A percentile compares a stretch with the other conserved stretches of the same genome.
Conservation (phyloP, 306 rosid species). For the Carpinus viminea region DNA sequence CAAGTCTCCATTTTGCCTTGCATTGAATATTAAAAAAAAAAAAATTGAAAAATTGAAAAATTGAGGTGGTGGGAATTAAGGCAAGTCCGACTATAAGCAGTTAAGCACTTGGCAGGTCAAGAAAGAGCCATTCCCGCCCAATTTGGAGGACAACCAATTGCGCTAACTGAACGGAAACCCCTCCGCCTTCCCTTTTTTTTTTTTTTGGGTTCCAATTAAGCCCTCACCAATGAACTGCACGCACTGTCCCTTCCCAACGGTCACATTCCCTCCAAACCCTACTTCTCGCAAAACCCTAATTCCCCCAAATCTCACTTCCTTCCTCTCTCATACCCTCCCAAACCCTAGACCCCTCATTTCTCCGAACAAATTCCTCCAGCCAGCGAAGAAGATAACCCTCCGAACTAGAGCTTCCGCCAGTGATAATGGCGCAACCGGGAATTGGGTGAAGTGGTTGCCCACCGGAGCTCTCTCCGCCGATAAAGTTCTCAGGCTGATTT, state of each 20-base stretch:
- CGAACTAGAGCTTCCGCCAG: constrained; percentile 56
- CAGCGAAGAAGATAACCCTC: constrained; percentile 22
- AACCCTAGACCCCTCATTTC: constrained; percentile 7
- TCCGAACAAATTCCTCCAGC: constrained; percentile 25
- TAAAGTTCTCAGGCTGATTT: constrained; percentile 67
- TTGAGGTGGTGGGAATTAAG: too few relatives aligned
- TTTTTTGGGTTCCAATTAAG: background rate
- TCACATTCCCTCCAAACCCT: constrained; percentile 28
- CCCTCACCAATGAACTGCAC: constrained; percentile 55
- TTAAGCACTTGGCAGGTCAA: too few relatives aligned
- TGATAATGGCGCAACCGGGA: constrained; percentile 34
- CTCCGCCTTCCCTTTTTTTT: background rate
- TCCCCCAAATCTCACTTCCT: constrained; percentile 34
- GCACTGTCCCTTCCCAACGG: constrained; percentile 38
- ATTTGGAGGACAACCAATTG: background rate
- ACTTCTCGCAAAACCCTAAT: constrained; percentile 15
- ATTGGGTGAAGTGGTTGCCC: constrained; percentile 76
- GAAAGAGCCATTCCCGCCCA: constrained; percentile 23
- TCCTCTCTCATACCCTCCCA: background rate
- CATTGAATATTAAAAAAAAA: too few relatives aligned
- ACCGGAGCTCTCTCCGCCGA: constrained; percentile 68
- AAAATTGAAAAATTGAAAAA: too few relatives aligned
- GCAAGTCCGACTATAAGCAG: too few relatives aligned
- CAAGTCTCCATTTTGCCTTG: too few relatives aligned
- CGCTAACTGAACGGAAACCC: background rate